Evolutionary conservation across 2,329 filamentous ascomycete species (phyloP).

Genomic region (Sarocladium kiliense): DNA sequence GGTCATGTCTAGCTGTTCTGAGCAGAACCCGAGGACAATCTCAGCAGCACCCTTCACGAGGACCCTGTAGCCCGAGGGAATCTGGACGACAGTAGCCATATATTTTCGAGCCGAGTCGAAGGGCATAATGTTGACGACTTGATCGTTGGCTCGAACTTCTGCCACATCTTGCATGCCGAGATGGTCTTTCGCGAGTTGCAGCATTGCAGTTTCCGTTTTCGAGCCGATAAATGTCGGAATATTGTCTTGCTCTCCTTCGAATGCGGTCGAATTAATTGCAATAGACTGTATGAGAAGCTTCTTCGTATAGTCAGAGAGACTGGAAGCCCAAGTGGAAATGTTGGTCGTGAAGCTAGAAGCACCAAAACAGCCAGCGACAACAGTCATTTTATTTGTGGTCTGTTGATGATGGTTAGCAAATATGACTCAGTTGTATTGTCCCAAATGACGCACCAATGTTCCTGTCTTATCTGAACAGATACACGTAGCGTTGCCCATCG

Average conservation of each 20-base stretch:
- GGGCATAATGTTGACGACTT: conserved; percentile 43
- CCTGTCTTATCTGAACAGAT: conserved; percentile 59
- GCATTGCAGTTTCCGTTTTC: conserved; percentile 49
- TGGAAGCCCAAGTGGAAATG: conserved; percentile 5
- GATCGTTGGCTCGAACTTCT: conserved; percentile 40
- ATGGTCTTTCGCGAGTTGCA: conserved; percentile 45
- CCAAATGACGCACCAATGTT: conserved; percentile 10
- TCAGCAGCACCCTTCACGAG: conserved; percentile 53
- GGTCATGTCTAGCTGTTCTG: conserved; percentile 30
- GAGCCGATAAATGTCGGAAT: conserved; percentile 43
- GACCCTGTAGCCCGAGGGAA: conserved; percentile 38
- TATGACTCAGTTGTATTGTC: neutral
- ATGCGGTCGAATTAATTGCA: conserved; percentile 46
- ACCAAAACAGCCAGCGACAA: conserved; percentile 18
- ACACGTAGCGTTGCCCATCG: conserved; percentile 63
- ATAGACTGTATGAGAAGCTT: conserved; percentile 7
- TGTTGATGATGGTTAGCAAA: conserved; percentile 8
- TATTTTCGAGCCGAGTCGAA: conserved; percentile 51
- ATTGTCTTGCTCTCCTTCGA: conserved; percentile 38
- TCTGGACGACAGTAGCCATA: conserved; percentile 49
- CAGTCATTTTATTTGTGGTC: conserved; percentile 24
- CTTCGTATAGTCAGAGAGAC: conserved; percentile 22
- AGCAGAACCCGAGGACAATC: conserved; percentile 46
- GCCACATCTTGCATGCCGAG: conserved; percentile 39
- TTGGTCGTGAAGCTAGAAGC: conserved; percentile 15